Evolutionary conservation across 768 basidiomycete genomes (phyloP), one percentile per base, ranked within the genome.

Genomic region (Lepiota brunneoincarnata): DNA sequence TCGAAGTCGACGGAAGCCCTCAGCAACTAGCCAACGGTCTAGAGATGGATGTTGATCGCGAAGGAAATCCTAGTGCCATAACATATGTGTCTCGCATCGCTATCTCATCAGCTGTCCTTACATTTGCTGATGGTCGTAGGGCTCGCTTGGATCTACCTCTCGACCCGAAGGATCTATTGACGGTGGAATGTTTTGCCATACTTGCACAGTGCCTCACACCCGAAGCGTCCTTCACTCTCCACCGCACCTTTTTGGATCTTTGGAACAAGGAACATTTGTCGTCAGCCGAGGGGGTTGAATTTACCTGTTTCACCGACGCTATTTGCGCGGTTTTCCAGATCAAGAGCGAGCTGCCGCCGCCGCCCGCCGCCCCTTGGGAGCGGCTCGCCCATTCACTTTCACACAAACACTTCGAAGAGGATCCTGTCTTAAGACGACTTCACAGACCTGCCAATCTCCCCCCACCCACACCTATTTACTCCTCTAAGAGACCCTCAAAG

Each of bases 191-290:
- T 51, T 68, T 96, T 40, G 76, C 82, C 43, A 74, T 82, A 6
- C 74, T 95, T 5, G 78, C 91, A 0, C 71, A 83, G 20, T 75
- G 80, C 9, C 61, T 94, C 12, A 81, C 88, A 1, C 58, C 73
- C 0, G 78, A 84, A 12, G 67, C 75, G 2, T 79, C 81, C 38
- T 88, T 84, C 58, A 61, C 66, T 14, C 61, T 91, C 2, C 83
- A 91, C 61, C 64, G 69, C 31, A 63, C 64, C 1, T 88, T 88
- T 63, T 68, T 90, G 28, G 68, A 75, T 35, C 66, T 69, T 35
- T 91, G 89, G 89, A 79, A 81, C 1, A 58, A 63, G 2, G 67
- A 57, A 34, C 67, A 69, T 17, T 77, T 80, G 45, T 72, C 76
- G 3, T 69, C 68, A 10, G 70, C 73, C 3, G 70, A 75, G 2